Base-by-base conservation (phyloP, 192 early-diverging fungal genomes). In the Coemansia sp. region DNA sequence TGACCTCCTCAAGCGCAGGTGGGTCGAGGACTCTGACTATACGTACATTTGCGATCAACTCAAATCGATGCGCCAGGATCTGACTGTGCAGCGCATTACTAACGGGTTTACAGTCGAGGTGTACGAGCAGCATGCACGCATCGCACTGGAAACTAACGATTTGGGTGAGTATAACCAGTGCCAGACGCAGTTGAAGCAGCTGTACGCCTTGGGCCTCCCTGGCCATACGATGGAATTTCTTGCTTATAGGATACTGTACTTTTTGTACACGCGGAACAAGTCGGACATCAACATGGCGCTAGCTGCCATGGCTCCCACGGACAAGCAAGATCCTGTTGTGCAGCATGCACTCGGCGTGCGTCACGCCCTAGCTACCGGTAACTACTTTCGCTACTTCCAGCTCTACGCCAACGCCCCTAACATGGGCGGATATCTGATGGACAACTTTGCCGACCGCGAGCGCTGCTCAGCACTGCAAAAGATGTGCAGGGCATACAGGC, bases 111-210 rank as follows among this genome's bases (percentile, higher is more conserved):
- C 97, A 7, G 94, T 95, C 9, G 84, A 87, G 55, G 96, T 98
- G 2, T 99, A 99, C 77, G 96, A 99, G 77, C 87, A 85, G 17
- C 94, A 99, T 83, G 96, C 94, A 17, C 82, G 97, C 46, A 98
- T 99, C 67, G 97, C 97, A 12, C 73, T 99, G 50, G 97, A 98
- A 78, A 95, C 92, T 83, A 91, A 92, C 48, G 97, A 99, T 72
- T 84, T 99, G 25, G 96, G 96, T 70, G 97, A 99, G 85, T 99
- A 90, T 82, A 99, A 99, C 68, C 96, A 97, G 72, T 98, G 96
- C 75, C 94, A 96, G 77, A 94, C 93, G 5, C 95, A 98, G 75
- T 81, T 99, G 41, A 94, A 93, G 72, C 87, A 92, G 44, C 83
- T 99, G 25, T 98, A 98, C 74, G 73, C 84, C 50, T 76, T 87